A percentile compares a stretch with the other conserved stretches of the same genome.
Conservation (phyloP, 345 rosid species). For the Arabis hirsuta region DNA sequence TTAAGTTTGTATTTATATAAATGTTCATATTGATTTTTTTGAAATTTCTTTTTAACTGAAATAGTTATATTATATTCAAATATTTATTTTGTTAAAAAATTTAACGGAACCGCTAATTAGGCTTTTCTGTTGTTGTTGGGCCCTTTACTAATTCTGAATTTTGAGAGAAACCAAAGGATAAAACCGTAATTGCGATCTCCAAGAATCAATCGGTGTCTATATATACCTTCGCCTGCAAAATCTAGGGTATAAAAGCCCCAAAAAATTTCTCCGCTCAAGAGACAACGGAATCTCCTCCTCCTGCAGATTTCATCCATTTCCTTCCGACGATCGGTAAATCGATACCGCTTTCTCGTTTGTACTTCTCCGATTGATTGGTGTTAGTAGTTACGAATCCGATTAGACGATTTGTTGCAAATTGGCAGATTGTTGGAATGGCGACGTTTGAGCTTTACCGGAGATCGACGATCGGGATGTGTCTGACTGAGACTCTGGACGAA, state of each 20-base stretch:
- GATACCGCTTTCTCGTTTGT: too few species aligned
- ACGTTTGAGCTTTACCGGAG: conserved; percentile 96
- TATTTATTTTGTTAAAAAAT: too few species aligned
- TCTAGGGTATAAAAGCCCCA: conserved; percentile 86
- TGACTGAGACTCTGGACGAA: conserved; percentile 95
- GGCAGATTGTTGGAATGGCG: conserved; percentile 65
- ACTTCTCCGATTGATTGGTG: neutral
- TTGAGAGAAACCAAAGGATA: neutral
- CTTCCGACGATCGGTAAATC: conserved; percentile 29
- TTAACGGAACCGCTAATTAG: too few species aligned
- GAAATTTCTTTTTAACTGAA: too few species aligned
- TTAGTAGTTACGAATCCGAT: neutral
- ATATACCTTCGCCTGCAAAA: conserved; percentile 69
- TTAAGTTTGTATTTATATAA: too few species aligned
- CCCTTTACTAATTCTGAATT: neutral
- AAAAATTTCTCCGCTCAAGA: conserved; percentile 57
- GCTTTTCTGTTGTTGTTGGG: conserved; percentile 11
- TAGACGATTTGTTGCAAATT: conserved; percentile 5
- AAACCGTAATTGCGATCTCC: neutral
- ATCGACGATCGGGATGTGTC: conserved; percentile 96
- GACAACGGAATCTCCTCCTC: neutral
- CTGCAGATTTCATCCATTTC: too few species aligned
- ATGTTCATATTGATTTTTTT: too few species aligned
- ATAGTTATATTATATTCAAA: too few species aligned
- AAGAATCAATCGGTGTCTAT: conserved; percentile 55